Base-by-base conservation (phyloP, 768 basidiomycete genomes). In the Lanmaoa pseudosensibilis region DNA sequence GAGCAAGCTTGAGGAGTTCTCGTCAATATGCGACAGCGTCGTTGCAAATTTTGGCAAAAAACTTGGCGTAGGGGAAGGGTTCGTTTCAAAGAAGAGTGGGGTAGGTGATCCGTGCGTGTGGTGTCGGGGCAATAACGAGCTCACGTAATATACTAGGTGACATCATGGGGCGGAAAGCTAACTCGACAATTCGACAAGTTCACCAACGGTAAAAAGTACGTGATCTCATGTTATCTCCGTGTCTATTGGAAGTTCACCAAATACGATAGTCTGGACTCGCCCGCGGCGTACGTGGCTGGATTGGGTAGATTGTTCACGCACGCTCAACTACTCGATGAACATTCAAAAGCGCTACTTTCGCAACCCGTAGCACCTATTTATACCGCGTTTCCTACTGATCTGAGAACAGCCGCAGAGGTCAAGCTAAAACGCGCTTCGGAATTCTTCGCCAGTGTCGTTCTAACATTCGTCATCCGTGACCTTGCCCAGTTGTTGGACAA, bases 401-500 rank as follows among this genome's bases (percentile, higher is more conserved):
- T 87, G 58, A 85, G 87, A 52, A 62, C 67, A 40, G 80, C 83
- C 11, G 80, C 88, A 55, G 92, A 94, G 67, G 76, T 80, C 64
- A 87, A 85, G 70, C 81, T 96, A 55, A 86, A 83, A 67, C 87
- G 88, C 59, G 81, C 85, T 34, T 92, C 91, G n/a, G 91, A 95
- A 66, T 96, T 96, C 70, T 96, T 95, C 64, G 90, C 90, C 25
- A 89, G 81, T 51, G 92, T 94, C 58, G 84, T 96, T 52, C 78
- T 94, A 58, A 90, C 90, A 18, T 94, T 96, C 69, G 92, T 96
- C 65, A 85, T 96, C 65, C 85, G 86, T 51, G 92, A 94, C 70
- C 79, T 94, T 60, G 90, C 90, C 40, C 85, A 88, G 65, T 74
- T 95, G 48, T 78, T 95, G 58, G 94, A 95, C 78, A 94, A 95